phyloP scores from a whole-genome alignment of 352 stramenopile species.

The Phytophthora crassamura region DNA sequence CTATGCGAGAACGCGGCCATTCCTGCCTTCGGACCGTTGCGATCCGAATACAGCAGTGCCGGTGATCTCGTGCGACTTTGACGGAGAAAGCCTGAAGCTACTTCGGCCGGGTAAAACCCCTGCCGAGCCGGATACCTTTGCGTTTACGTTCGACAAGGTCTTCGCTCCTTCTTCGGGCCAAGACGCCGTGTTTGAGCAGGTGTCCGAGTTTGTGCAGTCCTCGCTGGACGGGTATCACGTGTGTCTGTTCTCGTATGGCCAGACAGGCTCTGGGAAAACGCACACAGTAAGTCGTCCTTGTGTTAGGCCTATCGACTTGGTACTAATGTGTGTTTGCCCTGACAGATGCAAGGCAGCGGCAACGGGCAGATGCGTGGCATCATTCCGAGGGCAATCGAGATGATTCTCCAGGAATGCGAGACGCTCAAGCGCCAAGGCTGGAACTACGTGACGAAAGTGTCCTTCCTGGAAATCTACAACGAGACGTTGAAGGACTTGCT shows the following conservation, averaged over 20 bases:
- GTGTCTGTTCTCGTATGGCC: slow-evolving; percentile 96
- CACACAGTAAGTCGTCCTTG: slow-evolving; percentile 73
- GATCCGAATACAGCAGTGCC: slow-evolving; percentile 53
- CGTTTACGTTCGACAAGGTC: slow-evolving; percentile 97
- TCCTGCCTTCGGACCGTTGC: slow-evolving; percentile 81
- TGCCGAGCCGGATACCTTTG: slow-evolving; percentile 56
- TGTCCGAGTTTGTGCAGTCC: slow-evolving; percentile 97
- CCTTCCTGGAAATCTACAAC: slow-evolving; percentile 99
- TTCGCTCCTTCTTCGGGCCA: slow-evolving; percentile 94
- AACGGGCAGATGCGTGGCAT: slow-evolving; percentile 96
- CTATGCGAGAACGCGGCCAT: slow-evolving; percentile 94
- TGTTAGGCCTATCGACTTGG: neutral
- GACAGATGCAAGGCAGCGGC: slow-evolving; percentile 97
- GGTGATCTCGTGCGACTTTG: slow-evolving; percentile 73
- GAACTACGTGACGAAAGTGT: slow-evolving; percentile 96
- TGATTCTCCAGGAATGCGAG: slow-evolving; percentile 89
- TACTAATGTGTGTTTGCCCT: slow-evolving; percentile 7
- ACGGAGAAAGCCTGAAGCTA: slow-evolving; percentile 75
- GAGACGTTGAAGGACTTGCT: slow-evolving; percentile 98
- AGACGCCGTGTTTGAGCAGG: slow-evolving; percentile 96
- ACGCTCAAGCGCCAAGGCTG: slow-evolving; percentile 85
- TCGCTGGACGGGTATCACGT: slow-evolving; percentile 98
- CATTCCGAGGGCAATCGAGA: slow-evolving; percentile 97
- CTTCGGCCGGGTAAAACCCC: slow-evolving; percentile 52
- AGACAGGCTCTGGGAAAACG: slow-evolving; percentile 95